phyloP scores from a whole-genome alignment of 2,329 filamentous ascomycete species.

The Metarhizium anisopliae region DNA sequence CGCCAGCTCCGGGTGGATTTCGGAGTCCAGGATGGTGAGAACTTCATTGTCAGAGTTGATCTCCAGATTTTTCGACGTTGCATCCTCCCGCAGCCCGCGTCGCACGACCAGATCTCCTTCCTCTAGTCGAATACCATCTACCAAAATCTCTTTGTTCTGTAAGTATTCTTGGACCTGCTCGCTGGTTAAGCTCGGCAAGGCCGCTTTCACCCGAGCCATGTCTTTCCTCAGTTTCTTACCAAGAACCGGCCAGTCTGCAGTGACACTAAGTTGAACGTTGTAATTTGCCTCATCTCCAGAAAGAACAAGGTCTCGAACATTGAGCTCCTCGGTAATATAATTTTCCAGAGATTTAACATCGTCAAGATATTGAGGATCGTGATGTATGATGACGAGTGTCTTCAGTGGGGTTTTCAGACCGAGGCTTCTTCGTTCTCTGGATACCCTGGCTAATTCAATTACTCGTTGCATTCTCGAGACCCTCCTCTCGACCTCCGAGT shows the following conservation, averaged over 20 bases:
- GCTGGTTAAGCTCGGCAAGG: conserved; percentile 67
- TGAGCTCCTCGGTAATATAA: conserved; percentile 91
- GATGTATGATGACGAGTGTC: conserved; percentile 80
- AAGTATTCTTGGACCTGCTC: conserved; percentile 76
- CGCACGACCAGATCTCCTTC: conserved; percentile 73
- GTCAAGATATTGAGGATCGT: conserved; percentile 71
- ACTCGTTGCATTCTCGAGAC: conserved; percentile 91
- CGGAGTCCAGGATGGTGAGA: conserved; percentile 79
- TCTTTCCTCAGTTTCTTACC: conserved; percentile 98
- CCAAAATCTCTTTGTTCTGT: conserved; percentile 61
- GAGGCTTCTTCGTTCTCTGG: conserved; percentile 74
- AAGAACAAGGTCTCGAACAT: conserved; percentile 76
- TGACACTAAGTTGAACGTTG: conserved; percentile 83
- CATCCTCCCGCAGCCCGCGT: conserved; percentile 66
- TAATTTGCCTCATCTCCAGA: conserved; percentile 84
- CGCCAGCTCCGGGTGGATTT: conserved; percentile 74
- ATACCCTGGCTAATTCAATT: conserved; percentile 82
- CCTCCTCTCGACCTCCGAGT: conserved; percentile 74
- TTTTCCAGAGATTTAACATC: conserved; percentile 76
- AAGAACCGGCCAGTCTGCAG: conserved; percentile 85
- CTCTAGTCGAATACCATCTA: conserved; percentile 78
- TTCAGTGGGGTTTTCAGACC: conserved; percentile 87
- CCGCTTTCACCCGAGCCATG: conserved; percentile 83
- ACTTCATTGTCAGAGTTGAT: conserved; percentile 85
- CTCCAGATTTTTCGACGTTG: conserved; percentile 65